These are phyloP conservation scores for Leccinum aurantiacum DNA, from an alignment of 768 basidiomycete genomes.

Conservation along the genomic window DNA sequence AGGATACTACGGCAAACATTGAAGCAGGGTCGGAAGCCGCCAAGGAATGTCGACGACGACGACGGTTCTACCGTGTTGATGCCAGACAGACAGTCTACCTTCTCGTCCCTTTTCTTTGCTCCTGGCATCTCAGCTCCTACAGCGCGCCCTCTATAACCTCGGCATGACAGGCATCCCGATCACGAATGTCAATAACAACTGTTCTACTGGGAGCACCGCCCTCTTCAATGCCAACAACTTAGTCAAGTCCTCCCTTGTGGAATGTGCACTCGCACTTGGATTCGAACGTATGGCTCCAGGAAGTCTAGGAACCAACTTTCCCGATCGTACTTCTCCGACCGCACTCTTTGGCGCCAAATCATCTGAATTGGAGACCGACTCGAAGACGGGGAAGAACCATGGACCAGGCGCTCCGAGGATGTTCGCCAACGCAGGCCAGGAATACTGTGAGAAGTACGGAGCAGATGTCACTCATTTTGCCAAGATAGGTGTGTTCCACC, in stretches of 20 bases:
- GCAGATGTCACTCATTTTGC: conserved; percentile 67
- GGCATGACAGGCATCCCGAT: conserved; percentile 84
- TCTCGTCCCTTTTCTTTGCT: conserved; percentile 10
- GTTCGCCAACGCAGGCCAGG: conserved; percentile 71
- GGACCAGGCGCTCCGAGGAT: conserved; percentile 72
- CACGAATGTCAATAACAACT: conserved; percentile 87
- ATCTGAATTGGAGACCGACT: conserved; percentile 46
- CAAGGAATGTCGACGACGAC: conserved; percentile 2
- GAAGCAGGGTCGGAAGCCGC: conserved; percentile 6
- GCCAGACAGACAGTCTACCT: conserved; percentile 23
- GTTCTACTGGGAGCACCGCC: conserved; percentile 79
- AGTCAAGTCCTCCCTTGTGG: conserved; percentile 66
- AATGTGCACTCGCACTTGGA: conserved; percentile 80
- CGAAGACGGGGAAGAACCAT: conserved; percentile 52
- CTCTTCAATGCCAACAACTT: conserved; percentile 71
- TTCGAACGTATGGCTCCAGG: conserved; percentile 86
- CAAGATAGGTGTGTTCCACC: conserved; percentile 58
- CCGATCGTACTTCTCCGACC: conserved; percentile 50
- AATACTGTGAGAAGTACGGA: conserved; percentile 77
- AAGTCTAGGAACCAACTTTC: conserved; percentile 65
- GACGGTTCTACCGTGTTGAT: conserved; percentile 11
- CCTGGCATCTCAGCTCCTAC: background rate
- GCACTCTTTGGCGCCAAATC: conserved; percentile 44
- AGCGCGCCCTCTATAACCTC: conserved; percentile 80
- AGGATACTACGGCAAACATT: conserved; percentile 4